Base-by-base conservation (phyloP, 2,329 filamentous ascomycete genomes). In the Fusarium falciforme region DNA sequence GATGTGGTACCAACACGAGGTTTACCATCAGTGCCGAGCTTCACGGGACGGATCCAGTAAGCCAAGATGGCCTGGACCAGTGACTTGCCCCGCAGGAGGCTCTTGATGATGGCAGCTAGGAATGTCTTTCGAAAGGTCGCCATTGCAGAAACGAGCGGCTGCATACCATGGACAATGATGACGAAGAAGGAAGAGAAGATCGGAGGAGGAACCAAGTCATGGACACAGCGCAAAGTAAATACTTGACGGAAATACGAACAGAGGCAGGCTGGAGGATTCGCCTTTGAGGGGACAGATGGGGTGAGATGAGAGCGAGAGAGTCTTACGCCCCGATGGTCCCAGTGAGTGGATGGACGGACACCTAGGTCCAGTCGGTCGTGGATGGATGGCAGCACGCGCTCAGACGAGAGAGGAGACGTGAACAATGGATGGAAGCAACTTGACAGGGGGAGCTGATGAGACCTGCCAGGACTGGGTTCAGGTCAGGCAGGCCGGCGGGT, bases 51-150 rank as follows among this genome's bases (percentile, higher is more conserved):
- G 49, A 86, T 81, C 87, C 88, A 90, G 78, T 87, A 88, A 68
- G 87, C 83, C 67, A 92, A 80, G 33, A 91, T 82, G 60, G 89
- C 87, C 77, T 89, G 86, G 68, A 92, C 80, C 70, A 91, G 82
- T 59, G 89, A 89, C 82, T 88, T 91, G 75, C 90, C 90, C 61
- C 87, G 85, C 59, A 90, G 82, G 64, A 92, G 84, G 76, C 88
- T 89, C 83, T 87, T 90, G 79, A 91, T 77, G 63, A 88, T 81
- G 68, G 88, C 89, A 73, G 88, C 84, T 70, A 89, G 76, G 77
- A 92, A 82, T 57, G 85, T 85, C 81, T 87, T 87, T 74, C 85
- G 88, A 76, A 92, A 82, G 60, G 84, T 85, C 79, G 86, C 83
- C 89, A 91, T 92, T 80, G 86, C 85, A 84, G 84, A 84, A 86